Conservation (phyloP, 306 rosid species). For the Acacia melanoxylon region DNA sequence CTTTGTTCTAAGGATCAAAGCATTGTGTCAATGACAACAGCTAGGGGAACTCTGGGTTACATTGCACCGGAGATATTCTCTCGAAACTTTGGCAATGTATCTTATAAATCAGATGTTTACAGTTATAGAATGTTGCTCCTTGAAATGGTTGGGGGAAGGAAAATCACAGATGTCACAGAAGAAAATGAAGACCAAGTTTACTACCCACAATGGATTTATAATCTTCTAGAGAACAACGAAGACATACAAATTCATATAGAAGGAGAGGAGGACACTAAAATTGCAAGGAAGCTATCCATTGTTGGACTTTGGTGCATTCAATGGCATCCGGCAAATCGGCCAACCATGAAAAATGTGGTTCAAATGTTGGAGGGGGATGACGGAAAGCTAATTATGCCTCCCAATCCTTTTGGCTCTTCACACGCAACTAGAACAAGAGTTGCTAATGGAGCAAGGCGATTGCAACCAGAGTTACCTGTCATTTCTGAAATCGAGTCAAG, state of each 20-base stretch:
- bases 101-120: neutral
- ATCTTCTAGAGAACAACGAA: conserved; percentile 27
- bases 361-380: neutral
- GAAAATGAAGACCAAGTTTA: conserved; percentile 13
- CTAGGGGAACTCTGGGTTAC: conserved; percentile 32
- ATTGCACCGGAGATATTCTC: conserved; percentile 27
- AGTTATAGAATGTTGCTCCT: neutral
- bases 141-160: conserved; percentile 5
- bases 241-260: conserved; percentile 14
- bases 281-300: neutral
- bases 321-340: neutral
- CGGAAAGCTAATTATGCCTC: conserved; percentile 18
- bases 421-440: neutral
- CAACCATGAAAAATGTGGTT: conserved; percentile 1
- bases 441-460: neutral
- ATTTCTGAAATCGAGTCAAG: conserved; percentile 31
- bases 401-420: conserved; percentile 37
- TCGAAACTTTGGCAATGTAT: neutral
- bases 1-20: conserved; percentile 27
- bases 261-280: neutral
- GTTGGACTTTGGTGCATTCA: neutral
- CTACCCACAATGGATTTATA: conserved; percentile 38
- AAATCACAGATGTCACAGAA: conserved; percentile 11
- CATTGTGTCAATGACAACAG: conserved; percentile 26
- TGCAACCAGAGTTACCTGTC: neutral